Percentiles rank a stretch among this genome's conserved stretches.
These are phyloP conservation scores for Pseudoneurospora amorphoporcata DNA, from an alignment of 495 filamentous ascomycete genomes.

Conservation along the genomic window DNA sequence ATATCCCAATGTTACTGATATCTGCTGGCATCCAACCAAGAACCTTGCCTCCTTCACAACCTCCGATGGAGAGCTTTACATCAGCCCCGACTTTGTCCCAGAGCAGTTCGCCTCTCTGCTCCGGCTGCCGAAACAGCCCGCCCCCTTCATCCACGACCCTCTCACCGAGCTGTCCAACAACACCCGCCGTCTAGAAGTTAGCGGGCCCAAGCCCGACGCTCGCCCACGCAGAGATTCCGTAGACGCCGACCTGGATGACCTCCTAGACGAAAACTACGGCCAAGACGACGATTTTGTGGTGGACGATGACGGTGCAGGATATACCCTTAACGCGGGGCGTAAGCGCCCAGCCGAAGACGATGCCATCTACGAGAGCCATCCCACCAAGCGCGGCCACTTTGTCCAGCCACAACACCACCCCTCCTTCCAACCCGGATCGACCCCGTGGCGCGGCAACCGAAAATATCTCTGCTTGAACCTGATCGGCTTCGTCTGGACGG, in stretches of 20 bases:
- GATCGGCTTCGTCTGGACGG: slow-evolving; percentile 91
- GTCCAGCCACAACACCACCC: slow-evolving; percentile 65
- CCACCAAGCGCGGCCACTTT: slow-evolving; percentile 34
- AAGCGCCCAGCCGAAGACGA: slow-evolving; percentile 55
- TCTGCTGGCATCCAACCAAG: slow-evolving; percentile 82
- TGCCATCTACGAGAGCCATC: slow-evolving; percentile 24
- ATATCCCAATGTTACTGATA: slow-evolving; percentile 68
- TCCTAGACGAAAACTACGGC: slow-evolving; percentile 52
- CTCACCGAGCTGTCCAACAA: slow-evolving; percentile 62
- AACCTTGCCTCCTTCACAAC: slow-evolving; percentile 88
- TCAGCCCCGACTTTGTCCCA: slow-evolving; percentile 69
- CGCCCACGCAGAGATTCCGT: slow-evolving; percentile 29
- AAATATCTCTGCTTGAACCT: slow-evolving; percentile 91
- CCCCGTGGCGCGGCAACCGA: slow-evolving; percentile 87
- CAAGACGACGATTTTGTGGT: slow-evolving; percentile 75
- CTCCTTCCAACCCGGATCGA: slow-evolving; percentile 86
- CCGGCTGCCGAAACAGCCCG: slow-evolving; percentile 48
- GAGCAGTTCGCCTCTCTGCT: slow-evolving; percentile 53
- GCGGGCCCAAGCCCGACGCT: slow-evolving; percentile 42
- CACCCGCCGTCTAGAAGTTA: slow-evolving; percentile 42
- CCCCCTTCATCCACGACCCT: slow-evolving; percentile 78
- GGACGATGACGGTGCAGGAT: slow-evolving; percentile 93
- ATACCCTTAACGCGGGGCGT: slow-evolving; percentile 55
- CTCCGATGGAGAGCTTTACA: slow-evolving; percentile 82
- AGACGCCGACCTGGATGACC: slow-evolving; percentile 37